phyloP scores from a whole-genome alignment of 257 asterid species.

The Capsicum rhomboideum region DNA sequence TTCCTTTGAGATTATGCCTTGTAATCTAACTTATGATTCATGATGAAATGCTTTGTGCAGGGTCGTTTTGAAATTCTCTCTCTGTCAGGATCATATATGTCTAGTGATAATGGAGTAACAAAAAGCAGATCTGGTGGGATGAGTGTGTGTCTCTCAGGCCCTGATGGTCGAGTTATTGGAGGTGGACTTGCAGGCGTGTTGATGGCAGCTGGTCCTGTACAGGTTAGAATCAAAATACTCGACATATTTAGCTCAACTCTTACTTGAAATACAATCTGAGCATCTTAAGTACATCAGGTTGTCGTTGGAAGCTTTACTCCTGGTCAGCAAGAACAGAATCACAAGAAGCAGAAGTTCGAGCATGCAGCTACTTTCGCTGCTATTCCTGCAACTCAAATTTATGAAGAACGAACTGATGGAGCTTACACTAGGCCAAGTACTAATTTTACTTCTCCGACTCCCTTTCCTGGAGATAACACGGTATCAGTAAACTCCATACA shows the following conservation, averaged over 20 bases:
- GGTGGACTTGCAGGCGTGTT: conserved; percentile 97
- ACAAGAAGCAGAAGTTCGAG: conserved; percentile 55
- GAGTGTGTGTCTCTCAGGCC: conserved; percentile 83
- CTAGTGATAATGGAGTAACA: conserved; percentile 62
- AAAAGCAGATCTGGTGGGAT: conserved; percentile 90
- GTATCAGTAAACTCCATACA: conserved; percentile 33
- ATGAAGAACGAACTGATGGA: conserved; percentile 37
- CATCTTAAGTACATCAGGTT: conserved; percentile 35
- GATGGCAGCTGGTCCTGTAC: conserved; percentile 84
- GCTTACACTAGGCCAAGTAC: conserved; percentile 31
- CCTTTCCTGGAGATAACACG: conserved; percentile 40
- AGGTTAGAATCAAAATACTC: conserved; percentile 38
- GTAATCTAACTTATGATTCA: background rate
- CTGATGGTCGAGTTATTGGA: conserved; percentile 88
- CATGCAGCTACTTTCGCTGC: conserved; percentile 39
- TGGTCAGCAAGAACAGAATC: conserved; percentile 37
- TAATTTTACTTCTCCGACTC: conserved; percentile 28
- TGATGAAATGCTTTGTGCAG: conserved; percentile 28
- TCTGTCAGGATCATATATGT: conserved; percentile 72
- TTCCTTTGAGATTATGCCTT: background rate
- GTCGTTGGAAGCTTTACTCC: conserved; percentile 74
- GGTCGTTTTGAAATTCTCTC: conserved; percentile 86
- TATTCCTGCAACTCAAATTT: conserved; percentile 29
- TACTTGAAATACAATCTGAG: background rate
- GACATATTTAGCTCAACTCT: background rate